Conservation (phyloP, 306 rosid species). For the Pyrus pyrifolia region DNA sequence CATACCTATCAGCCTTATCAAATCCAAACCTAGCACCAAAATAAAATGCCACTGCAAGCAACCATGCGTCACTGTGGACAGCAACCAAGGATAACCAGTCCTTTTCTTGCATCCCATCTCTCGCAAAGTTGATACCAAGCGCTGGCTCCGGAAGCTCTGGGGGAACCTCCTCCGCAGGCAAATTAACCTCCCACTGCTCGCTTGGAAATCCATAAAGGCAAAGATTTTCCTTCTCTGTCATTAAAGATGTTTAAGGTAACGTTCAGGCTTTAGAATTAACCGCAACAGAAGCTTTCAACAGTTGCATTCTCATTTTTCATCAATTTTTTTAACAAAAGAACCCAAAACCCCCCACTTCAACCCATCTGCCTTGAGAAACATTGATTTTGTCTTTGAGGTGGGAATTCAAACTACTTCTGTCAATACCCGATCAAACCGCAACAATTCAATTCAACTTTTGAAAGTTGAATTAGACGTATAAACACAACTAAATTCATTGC, state of each 20-base stretch:
- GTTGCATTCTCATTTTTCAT: not conserved
- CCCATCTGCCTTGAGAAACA: not conserved
- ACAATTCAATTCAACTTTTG: not conserved
- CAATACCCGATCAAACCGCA: not conserved
- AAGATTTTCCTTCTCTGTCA: constrained; percentile 62
- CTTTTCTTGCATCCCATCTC: constrained; percentile 58
- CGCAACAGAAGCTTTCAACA: not conserved
- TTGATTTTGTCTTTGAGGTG: not conserved
- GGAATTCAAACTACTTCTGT: not conserved
- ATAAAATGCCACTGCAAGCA: constrained; percentile 53
- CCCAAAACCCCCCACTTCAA: not conserved
- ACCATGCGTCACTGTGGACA: constrained; percentile 75
- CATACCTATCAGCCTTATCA: constrained; percentile 60
- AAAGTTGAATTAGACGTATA: not conserved
- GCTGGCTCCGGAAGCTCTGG: constrained; percentile 76
- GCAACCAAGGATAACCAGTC: constrained; percentile 71
- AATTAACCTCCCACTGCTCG: constrained; percentile 64
- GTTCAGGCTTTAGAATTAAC: not conserved
- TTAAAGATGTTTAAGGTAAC: not conserved
- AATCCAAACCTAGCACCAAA: constrained; percentile 62
- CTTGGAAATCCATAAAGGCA: constrained; percentile 77
- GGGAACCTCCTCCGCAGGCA: constrained; percentile 68
- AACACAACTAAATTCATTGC: not conserved
- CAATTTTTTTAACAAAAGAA: not conserved
- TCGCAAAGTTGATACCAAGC: constrained; percentile 62